Conservation (phyloP, 257 asterid genomes). For the Solanum etuberosum region DNA sequence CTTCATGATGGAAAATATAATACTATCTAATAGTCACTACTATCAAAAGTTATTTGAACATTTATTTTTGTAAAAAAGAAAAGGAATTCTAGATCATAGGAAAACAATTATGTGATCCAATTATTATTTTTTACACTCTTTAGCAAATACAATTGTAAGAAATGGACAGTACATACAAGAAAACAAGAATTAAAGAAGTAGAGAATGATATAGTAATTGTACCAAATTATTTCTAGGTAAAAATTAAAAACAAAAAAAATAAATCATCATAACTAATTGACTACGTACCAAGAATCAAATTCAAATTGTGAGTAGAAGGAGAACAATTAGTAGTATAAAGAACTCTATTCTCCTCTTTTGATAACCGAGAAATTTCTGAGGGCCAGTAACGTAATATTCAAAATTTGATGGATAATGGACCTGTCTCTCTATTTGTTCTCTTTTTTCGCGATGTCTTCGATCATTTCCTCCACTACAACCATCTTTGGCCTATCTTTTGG, state of each 20-base stretch:
- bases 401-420: not conserved
- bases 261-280: not conserved
- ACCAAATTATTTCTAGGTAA: not conserved
- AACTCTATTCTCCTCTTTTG: not conserved
- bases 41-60: not conserved
- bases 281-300: not conserved
- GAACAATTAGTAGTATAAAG: too few relatives aligned
- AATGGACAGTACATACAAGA: not conserved
- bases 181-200: not conserved
- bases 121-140: not conserved
- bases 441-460: conserved; percentile 8
- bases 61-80: not conserved
- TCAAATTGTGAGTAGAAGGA: not conserved
- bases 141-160: not conserved
- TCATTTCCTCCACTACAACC: conserved; percentile 16
- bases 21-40: not conserved
- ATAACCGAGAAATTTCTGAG: not conserved
- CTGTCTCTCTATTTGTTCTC: not conserved
- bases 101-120: not conserved
- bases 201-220: not conserved
- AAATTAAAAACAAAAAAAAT: not conserved
- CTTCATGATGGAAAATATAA: not conserved
- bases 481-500: conserved; percentile 31
- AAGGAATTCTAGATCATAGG: not conserved
- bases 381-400: not conserved